Percentiles rank a stretch among this genome's conserved stretches.
Conservation (phyloP, 495 filamentous ascomycete genomes). For the Lasiosphaeriaceae sp. region DNA sequence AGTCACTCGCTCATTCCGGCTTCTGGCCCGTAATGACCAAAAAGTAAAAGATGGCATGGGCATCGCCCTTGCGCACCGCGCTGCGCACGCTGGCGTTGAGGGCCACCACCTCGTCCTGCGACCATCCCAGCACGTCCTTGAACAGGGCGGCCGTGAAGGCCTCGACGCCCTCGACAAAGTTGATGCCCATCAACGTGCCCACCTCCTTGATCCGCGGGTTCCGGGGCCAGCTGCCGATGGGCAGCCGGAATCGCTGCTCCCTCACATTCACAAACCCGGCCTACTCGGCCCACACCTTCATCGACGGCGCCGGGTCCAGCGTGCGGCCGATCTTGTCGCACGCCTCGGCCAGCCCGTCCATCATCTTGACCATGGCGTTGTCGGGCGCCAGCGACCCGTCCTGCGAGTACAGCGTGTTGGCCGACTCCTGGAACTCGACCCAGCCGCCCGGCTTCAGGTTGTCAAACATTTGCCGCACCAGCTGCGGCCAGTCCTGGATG, state of each 20-base stretch:
- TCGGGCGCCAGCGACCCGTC: constrained; percentile 35
- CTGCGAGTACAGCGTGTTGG: constrained; percentile 29
- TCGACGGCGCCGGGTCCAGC: constrained; percentile 14
- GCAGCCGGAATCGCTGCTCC: constrained; percentile 29
- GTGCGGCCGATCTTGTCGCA: constrained; percentile 25
- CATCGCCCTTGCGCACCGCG: constrained; percentile 17
- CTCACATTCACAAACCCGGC: constrained; percentile 37
- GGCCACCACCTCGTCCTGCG: constrained; percentile 25
- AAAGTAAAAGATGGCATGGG: constrained; percentile 21
- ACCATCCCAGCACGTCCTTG: constrained; percentile 29
- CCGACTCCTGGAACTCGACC: constrained; percentile 48
- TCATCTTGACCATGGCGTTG: constrained; percentile 34
- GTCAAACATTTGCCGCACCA: constrained; percentile 43
- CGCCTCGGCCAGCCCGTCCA: constrained; percentile 30
- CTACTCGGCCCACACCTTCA: constrained; percentile 24
- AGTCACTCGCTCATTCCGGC: constrained; percentile 13
- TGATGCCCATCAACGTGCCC: constrained; percentile 36
- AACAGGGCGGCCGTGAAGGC: constrained; percentile 30
- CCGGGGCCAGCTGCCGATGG: constrained; percentile 42
- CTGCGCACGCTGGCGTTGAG: constrained; percentile 25
- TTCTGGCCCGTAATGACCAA: constrained; percentile 18
- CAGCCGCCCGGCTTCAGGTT: constrained; percentile 47
- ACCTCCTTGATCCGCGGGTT: constrained; percentile 47
- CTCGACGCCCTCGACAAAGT: constrained; percentile 29
- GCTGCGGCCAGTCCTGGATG: constrained; percentile 45